Evolutionary conservation across 345 rosid genomes (phyloP), one percentile per base, ranked within the genome.

Genomic region (Acer negundo): DNA sequence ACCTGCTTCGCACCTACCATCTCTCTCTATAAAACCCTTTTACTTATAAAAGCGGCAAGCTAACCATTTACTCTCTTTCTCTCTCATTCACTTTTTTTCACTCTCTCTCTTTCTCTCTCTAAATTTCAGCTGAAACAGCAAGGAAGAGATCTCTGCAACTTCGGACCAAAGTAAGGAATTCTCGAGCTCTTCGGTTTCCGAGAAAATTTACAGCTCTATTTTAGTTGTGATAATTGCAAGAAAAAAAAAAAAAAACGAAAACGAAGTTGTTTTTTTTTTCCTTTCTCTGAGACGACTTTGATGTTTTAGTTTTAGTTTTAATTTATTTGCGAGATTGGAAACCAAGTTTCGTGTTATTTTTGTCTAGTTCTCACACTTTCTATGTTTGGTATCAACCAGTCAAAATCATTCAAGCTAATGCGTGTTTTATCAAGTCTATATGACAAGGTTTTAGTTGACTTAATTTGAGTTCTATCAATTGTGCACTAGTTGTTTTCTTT

Each of bases 1-100:
- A 51, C 40, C 59, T 74, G 73, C 68, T 58, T 73, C 66, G 42
- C 73, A 46, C 78, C 73, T 47, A 65, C 53, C 28, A 22, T 63
- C 55, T 65, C 64, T 10, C 62, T 22, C 62, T 59, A 59, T 64
- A 51, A 55, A 23, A n/a, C 20, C 31, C 40, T 28, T 79, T 87
- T 83, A 83, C 90, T 85, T 84, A 47, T 66, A 77, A 62, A 55
- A 82, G 89, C 85, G 90, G 90, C 90, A 85, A 87, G 81, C 80
- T 80, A 80, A 81, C 83, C 78, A 62, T 0, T 70, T 59, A n/a
- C 10, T 26, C 72, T 20, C 53, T n/a, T 22, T 31, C 63, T 53
- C 35, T 63, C 55, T 63, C 75, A 6, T 55, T 67, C 58, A 65
- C 24, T 31, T 6, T 46, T 16, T 31, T 46, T 28, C 31, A 28